Conservation (phyloP, 1,139 yeast genomes). For the Taphrina sp. region DNA sequence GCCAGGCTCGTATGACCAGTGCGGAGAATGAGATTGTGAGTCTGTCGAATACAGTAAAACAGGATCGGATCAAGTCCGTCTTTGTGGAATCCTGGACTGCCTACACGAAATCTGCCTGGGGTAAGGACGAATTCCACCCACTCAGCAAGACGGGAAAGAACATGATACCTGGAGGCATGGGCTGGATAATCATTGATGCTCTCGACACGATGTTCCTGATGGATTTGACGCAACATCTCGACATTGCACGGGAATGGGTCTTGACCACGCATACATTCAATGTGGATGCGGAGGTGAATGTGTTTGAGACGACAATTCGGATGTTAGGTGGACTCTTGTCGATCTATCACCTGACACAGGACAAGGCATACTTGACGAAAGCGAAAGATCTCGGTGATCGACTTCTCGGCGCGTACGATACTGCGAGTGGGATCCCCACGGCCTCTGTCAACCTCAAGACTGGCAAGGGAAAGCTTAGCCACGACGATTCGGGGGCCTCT, state of each 20-base stretch:
- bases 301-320: constrained; percentile 89
- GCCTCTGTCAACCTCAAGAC: constrained; percentile 46
- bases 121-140: constrained; percentile 68
- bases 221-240: constrained; percentile 68
- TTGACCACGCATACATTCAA: constrained; percentile 57
- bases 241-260: constrained; percentile 73
- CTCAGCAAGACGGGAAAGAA: constrained; percentile 61
- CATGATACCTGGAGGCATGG: constrained; percentile 73
- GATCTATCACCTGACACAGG: constrained; percentile 67
- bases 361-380: constrained; percentile 68
- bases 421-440: constrained; percentile 39
- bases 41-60: constrained; percentile 1
- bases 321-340: constrained; percentile 90
- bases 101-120: constrained; percentile 79
- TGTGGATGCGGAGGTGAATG: constrained; percentile 72
- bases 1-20: neutral
- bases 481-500: constrained; percentile 66
- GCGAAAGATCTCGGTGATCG: constrained; percentile 69
- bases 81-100: constrained; percentile 78
- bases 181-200: constrained; percentile 93
- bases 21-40: neutral
- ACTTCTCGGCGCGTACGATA: constrained; percentile 42
- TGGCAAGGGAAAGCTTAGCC: constrained; percentile 60
- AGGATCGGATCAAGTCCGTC: constrained; percentile 10
- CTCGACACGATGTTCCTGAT: constrained; percentile 79